A percentile compares a stretch with the other conserved stretches of the same genome.
Evolutionary conservation across 2,329 filamentous ascomycete species (phyloP).

Genomic region (Whalleya microplaca): DNA sequence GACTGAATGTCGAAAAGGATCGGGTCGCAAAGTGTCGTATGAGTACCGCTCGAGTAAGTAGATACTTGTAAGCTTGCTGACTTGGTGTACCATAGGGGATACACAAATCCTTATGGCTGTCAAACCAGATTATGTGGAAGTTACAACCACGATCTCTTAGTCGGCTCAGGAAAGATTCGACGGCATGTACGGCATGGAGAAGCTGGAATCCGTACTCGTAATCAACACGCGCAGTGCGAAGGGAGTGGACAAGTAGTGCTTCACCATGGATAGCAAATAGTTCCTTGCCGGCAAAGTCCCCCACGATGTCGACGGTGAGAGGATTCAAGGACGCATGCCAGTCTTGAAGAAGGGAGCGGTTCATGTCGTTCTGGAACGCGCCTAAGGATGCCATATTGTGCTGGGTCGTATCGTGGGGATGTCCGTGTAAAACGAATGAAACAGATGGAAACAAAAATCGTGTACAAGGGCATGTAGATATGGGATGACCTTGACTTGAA

Average conservation of each 20-base stretch:
- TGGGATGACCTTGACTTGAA: not conserved
- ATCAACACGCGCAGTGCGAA: slow-evolving; percentile 66
- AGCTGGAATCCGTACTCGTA: slow-evolving; percentile 70
- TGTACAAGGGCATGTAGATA: too few relatives aligned
- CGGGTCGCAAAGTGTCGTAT: slow-evolving; percentile 60
- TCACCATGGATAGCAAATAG: slow-evolving; percentile 76
- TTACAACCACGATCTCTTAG: slow-evolving; percentile 67
- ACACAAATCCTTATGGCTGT: slow-evolving; percentile 57
- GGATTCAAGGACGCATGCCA: slow-evolving; percentile 29
- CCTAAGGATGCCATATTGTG: slow-evolving; percentile 1
- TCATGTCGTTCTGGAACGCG: not conserved
- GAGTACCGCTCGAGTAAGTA: slow-evolving; percentile 64
- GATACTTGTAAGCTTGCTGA: slow-evolving; percentile 51
- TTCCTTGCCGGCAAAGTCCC: slow-evolving; percentile 76
- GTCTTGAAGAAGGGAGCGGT: not conserved
- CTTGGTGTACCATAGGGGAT: slow-evolving; percentile 48
- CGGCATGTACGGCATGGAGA: slow-evolving; percentile 69
- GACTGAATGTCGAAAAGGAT: slow-evolving; percentile 45
- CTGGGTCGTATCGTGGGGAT: not conserved
- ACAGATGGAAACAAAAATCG: too few relatives aligned
- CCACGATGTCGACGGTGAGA: slow-evolving; percentile 65
- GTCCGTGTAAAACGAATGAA: too few relatives aligned
- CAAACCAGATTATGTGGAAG: slow-evolving; percentile 74
- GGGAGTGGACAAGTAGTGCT: slow-evolving; percentile 67
- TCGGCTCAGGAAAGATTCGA: slow-evolving; percentile 67